A percentile compares a stretch with the other conserved stretches of the same genome.
phyloP scores from a whole-genome alignment of 2,329 filamentous ascomycete genomes.

The Aspergillus melleus region DNA sequence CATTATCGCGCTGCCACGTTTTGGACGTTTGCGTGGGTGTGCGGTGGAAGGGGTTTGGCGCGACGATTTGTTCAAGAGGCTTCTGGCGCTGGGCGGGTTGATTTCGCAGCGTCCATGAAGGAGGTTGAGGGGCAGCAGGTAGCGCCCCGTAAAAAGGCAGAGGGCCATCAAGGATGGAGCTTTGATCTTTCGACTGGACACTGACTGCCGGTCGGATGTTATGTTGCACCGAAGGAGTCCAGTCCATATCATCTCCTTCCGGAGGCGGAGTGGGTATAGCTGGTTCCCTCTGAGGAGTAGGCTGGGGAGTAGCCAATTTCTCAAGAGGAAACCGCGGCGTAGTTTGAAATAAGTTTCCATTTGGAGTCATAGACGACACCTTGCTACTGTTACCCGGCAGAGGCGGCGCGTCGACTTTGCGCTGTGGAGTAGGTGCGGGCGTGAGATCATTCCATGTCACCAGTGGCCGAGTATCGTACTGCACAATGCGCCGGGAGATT shows the following conservation, averaged over 20 bases:
- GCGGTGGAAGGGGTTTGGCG: slow-evolving; percentile 40
- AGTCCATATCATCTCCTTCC: slow-evolving; percentile 50
- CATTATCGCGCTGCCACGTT: slow-evolving; percentile 18
- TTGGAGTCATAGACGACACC: slow-evolving; percentile 16
- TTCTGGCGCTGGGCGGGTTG: slow-evolving; percentile 29
- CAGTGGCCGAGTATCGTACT: slow-evolving; percentile 42
- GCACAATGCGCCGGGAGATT: slow-evolving; percentile 39
- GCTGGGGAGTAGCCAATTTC: slow-evolving; percentile 35
- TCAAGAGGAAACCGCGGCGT: slow-evolving; percentile 41
- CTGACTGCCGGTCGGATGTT: slow-evolving; percentile 34
- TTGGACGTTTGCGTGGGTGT: slow-evolving; percentile 26
- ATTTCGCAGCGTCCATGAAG: slow-evolving; percentile 41
- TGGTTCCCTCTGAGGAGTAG: slow-evolving; percentile 20
- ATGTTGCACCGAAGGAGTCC: slow-evolving; percentile 47
- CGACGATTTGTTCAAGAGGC: slow-evolving; percentile 35
- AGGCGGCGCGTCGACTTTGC: slow-evolving; percentile 20
- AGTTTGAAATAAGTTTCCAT: slow-evolving; percentile 13
- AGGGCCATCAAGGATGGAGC: slow-evolving; percentile 32
- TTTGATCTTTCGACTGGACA: slow-evolving; percentile 30
- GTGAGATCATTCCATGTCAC: slow-evolving; percentile 44
- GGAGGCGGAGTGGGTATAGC: slow-evolving; percentile 40
- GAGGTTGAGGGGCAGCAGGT: slow-evolving; percentile 42
- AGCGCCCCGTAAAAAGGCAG: slow-evolving; percentile 47
- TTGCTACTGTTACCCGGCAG: slow-evolving; percentile 16
- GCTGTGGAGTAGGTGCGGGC: slow-evolving; percentile 28